A percentile compares a stretch with the other conserved stretches of the same genome.
phyloP scores from a whole-genome alignment of 75 land plant species.

The Cupressus sempervirens region DNA sequence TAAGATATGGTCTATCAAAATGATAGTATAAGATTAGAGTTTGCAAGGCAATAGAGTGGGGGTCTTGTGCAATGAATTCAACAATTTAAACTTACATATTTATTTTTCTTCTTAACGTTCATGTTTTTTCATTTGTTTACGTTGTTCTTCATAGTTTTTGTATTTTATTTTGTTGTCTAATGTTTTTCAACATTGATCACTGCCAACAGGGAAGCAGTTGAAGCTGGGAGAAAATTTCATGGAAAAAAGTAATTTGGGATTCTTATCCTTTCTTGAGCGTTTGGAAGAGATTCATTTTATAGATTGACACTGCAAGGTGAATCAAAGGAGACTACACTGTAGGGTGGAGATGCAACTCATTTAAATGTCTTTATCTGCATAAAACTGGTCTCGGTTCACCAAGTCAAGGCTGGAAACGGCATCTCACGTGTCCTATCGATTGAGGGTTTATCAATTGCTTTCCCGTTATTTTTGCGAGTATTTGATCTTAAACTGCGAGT shows the following conservation, averaged over 20 bases:
- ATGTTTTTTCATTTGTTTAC: background rate
- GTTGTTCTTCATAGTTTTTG: background rate
- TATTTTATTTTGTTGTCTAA: background rate
- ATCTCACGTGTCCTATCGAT: background rate
- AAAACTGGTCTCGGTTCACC: background rate
- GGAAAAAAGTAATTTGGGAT: conserved; percentile 18
- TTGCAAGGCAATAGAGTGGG: background rate
- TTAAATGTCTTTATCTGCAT: background rate
- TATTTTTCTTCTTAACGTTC: too few species aligned
- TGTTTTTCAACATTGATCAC: background rate
- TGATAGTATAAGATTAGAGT: background rate
- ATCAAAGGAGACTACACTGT: background rate
- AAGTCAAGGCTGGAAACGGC: background rate
- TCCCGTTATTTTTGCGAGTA: background rate
- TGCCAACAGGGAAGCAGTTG: conserved; percentile 74
- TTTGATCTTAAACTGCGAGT: too few species aligned
- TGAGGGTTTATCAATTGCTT: background rate
- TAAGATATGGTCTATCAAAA: background rate
- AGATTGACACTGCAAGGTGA: background rate
- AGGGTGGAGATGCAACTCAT: background rate
- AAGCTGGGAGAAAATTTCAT: conserved; percentile 79
- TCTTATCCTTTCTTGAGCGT: background rate
- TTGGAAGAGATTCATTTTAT: background rate
- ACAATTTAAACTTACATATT: background rate
- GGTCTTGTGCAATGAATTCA: background rate